Evolutionary conservation across 139 green algal species (phyloP).

Genomic region (Nannochloris sp.): DNA sequence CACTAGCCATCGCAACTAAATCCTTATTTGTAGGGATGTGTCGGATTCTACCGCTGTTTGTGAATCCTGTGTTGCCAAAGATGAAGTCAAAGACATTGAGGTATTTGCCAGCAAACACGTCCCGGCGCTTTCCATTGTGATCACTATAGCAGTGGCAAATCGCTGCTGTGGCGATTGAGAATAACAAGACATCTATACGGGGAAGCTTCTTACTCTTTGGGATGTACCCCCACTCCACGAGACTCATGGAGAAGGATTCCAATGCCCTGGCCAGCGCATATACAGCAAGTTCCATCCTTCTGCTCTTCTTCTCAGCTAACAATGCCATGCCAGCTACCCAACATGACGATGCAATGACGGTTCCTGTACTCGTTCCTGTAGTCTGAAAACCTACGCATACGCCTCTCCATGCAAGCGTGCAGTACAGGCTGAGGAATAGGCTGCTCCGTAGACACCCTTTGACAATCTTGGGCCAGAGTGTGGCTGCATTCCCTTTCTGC

Average conservation of each 20-base stretch:
- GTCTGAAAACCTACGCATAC: conserved; percentile 26
- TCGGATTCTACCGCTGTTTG: conserved; percentile 36
- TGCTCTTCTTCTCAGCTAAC: conserved; percentile 85
- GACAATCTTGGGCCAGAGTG: conserved; percentile 54
- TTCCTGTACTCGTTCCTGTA: conserved; percentile 29
- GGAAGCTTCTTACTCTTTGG: conserved; percentile 7
- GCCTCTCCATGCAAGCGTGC: conserved; percentile 66
- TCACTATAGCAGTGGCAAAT: conserved; percentile 87
- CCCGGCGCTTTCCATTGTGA: conserved; percentile 45
- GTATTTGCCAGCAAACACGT: conserved; percentile 90
- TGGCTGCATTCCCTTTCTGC: conserved; percentile 12
- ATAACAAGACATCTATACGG: conserved; percentile 74
- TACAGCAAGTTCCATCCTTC: conserved; percentile 90
- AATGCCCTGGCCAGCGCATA: conserved; percentile 64
- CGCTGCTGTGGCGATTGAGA: conserved; percentile 56
- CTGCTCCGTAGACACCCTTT: conserved; percentile 61
- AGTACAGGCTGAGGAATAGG: conserved; percentile 78
- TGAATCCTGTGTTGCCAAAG: conserved; percentile 68
- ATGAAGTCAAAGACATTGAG: conserved; percentile 88
- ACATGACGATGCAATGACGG: conserved; percentile 35
- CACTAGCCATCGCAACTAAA: background rate
- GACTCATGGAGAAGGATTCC: conserved; percentile 62
- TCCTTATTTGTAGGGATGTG: conserved; percentile 53
- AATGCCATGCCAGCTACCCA: conserved; percentile 57
- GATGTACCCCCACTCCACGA: conserved; percentile 37